Evolutionary conservation across 345 rosid genomes (phyloP), one percentile per base, ranked within the genome.

Genomic region (Corchorus olitorius): DNA sequence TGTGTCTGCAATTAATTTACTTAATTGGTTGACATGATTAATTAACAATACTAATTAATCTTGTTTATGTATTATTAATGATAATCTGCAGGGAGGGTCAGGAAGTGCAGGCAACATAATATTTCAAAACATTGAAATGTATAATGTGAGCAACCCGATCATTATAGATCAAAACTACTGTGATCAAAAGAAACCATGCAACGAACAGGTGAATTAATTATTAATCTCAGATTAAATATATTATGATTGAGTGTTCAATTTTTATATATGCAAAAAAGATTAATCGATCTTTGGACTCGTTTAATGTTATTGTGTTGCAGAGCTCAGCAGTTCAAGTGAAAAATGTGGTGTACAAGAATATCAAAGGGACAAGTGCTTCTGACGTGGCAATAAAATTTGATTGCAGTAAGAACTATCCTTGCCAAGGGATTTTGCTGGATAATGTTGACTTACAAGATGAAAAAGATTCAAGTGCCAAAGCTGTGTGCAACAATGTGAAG

Each of bases 101-200:
- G 99, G 99, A 75, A 84, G 76, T 67, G 99, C 93, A 48, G 88
- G 80, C 79, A 85, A 91, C 88, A 86, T 95, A 74, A 84, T 63
- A 49, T 95, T 95, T 59, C 87, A 87, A 66, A 90, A 95, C 73
- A 84, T 95, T 16, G 81, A 77, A 43, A 93, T 95, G 98, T 17
- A 80, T 1, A 87, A 93, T 20, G 99, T 95, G 49, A 78, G 68
- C 73, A 87, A 95, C 80, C 98, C 99, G 13, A 95, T 95, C 52
- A 90, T 95, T 37, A 88, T 95, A 65, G 93, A 93, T 68, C 99
- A 95, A 50, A 70, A 86, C 75, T 95, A 95, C 75, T 93, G 99
- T 75, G 98, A 95, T 84, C 90, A 89, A 70, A 70, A 76, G 43
- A 65, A 86, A 65, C 86, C 93, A 0, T 95, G 99, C 92, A 80